A percentile compares a stretch with the other conserved stretches of the same genome.
Evolutionary conservation across 768 basidiomycete species (phyloP).

Genomic region (Boletus bicolor): DNA sequence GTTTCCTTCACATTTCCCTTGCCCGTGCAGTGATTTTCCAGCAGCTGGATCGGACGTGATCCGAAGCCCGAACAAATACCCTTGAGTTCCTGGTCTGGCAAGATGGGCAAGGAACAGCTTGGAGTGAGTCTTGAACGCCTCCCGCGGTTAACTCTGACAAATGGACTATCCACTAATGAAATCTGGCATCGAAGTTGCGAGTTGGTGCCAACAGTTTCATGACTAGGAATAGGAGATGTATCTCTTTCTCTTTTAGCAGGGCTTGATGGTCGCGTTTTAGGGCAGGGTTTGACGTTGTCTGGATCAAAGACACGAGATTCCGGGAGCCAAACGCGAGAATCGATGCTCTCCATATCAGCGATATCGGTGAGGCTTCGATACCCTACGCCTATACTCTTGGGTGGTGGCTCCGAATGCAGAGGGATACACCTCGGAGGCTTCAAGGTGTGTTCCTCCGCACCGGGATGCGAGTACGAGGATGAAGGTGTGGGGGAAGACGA

Average conservation of each 20-base stretch:
- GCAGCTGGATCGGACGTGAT: neutral
- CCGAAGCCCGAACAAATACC: neutral
- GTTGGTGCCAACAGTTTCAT: neutral
- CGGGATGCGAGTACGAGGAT: neutral
- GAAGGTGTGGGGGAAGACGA: conserved; percentile 1
- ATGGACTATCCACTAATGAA: conserved; percentile 7
- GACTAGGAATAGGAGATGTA: neutral
- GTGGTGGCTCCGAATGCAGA: conserved; percentile 4
- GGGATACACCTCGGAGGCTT: conserved; percentile 3
- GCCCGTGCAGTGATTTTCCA: neutral
- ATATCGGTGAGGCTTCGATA: conserved; percentile 23
- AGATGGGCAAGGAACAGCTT: conserved; percentile 18
- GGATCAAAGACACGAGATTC: conserved; percentile 25
- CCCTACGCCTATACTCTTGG: conserved; percentile 15
- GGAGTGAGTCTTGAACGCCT: conserved; percentile 17
- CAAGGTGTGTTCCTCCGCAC: conserved; percentile 10
- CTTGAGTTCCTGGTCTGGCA: conserved; percentile 6
- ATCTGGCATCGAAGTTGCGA: neutral
- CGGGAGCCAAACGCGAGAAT: conserved; percentile 30
- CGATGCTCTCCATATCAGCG: conserved; percentile 8
- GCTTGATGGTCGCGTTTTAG: conserved; percentile 24
- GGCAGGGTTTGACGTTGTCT: conserved; percentile 23
- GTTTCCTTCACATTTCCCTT: conserved; percentile 3
- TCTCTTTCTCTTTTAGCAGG: conserved; percentile 14
- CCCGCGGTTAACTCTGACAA: conserved; percentile 22